Evolutionary conservation across 2,329 filamentous ascomycete species (phyloP).

Genomic region (Neonectria neomacrospora): DNA sequence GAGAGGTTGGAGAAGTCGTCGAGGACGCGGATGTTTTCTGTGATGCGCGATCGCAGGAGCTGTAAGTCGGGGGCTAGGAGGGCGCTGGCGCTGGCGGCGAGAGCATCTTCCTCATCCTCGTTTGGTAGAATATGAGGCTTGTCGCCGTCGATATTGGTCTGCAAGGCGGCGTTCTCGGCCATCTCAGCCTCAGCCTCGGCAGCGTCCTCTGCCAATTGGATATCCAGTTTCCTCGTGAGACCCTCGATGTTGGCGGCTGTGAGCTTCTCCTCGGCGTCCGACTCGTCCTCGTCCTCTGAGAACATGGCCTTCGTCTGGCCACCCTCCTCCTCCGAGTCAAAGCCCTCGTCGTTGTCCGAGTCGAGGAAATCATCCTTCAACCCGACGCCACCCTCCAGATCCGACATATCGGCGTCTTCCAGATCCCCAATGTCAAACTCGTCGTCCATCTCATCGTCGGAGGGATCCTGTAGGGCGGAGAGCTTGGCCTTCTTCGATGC

Average conservation of each 20-base stretch:
- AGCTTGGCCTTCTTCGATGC: constrained; percentile 48
- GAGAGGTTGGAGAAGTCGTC: constrained; percentile 87
- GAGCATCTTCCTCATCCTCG: constrained; percentile 70
- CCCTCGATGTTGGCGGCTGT: constrained; percentile 97
- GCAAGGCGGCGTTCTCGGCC: constrained; percentile 83
- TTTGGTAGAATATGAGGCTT: constrained; percentile 73
- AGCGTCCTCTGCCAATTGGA: constrained; percentile 79
- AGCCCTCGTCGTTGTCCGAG: constrained; percentile 66
- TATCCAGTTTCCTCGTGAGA: constrained; percentile 85
- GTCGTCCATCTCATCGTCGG: constrained; percentile 54
- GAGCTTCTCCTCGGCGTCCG: constrained; percentile 87
- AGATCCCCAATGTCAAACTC: constrained; percentile 60
- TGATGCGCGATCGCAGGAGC: constrained; percentile 87
- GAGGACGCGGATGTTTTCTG: constrained; percentile 90
- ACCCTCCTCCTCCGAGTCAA: constrained; percentile 77
- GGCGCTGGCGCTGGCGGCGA: constrained; percentile 67
- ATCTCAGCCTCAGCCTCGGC: constrained; percentile 88
- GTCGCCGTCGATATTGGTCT: constrained; percentile 92
- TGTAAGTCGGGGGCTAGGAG: constrained; percentile 90
- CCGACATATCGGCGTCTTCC: constrained; percentile 55
- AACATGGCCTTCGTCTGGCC: constrained; percentile 75
- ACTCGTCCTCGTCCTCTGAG: constrained; percentile 93
- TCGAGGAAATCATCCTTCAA: constrained; percentile 70
- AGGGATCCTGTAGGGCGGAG: constrained; percentile 59
- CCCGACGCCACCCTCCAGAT: constrained; percentile 48